Percentiles rank a stretch among this genome's conserved stretches.
Evolutionary conservation across 2,329 filamentous ascomycete species (phyloP).

Genomic region (Phoma herbarum): DNA sequence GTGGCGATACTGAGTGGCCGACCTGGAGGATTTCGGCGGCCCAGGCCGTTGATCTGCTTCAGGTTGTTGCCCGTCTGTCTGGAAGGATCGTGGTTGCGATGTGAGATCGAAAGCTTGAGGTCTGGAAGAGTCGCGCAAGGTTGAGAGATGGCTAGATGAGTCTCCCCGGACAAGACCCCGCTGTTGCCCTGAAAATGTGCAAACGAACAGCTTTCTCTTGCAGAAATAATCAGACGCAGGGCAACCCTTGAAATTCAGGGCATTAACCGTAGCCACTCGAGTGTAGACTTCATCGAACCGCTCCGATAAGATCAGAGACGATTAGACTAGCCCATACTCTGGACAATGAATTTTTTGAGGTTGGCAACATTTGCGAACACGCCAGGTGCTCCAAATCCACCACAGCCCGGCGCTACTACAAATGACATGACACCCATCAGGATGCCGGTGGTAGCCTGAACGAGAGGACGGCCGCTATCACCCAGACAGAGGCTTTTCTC

Average conservation of each 20-base stretch:
- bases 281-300: not conserved
- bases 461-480: not conserved
- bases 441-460: not conserved
- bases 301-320: not conserved
- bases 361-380: not conserved
- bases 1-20: slow-evolving; percentile 2
- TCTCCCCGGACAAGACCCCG: not conserved
- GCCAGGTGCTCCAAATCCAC: not conserved
- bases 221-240: not conserved
- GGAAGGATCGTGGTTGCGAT: not conserved
- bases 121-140: not conserved
- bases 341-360: not conserved
- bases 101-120: slow-evolving; percentile 16
- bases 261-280: too few species aligned
- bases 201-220: not conserved
- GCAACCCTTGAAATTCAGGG: not conserved
- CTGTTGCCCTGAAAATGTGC: not conserved
- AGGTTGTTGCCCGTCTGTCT: not conserved
- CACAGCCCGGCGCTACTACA: not conserved
- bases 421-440: not conserved
- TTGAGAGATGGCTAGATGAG: not conserved
- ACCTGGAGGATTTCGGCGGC: not conserved
- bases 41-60: slow-evolving; percentile 7
- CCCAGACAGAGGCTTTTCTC: not conserved
- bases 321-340: not conserved